phyloP scores from a whole-genome alignment of 2,329 filamentous ascomycete genomes.

The Fusarium aywerte region DNA sequence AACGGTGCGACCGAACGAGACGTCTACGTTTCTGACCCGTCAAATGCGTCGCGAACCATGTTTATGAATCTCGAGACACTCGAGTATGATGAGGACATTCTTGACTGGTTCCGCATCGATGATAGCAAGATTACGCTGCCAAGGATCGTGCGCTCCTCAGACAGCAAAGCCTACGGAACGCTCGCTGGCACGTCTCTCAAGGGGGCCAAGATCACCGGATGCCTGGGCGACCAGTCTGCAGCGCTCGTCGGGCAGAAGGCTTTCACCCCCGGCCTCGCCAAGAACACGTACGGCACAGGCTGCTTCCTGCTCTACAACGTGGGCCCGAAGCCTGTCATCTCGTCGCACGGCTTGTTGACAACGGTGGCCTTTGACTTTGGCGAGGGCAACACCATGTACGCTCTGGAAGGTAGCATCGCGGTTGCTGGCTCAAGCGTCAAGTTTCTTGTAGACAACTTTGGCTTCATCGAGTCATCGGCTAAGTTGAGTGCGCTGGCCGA shows the following conservation, averaged over 20 bases:
- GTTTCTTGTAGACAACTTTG: conserved; percentile 69
- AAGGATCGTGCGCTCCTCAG: conserved; percentile 80
- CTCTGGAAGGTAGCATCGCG: conserved; percentile 80
- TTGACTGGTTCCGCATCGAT: conserved; percentile 81
- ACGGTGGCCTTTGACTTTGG: conserved; percentile 84
- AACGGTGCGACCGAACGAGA: conserved; percentile 75
- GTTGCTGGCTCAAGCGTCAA: conserved; percentile 82
- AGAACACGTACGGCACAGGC: conserved; percentile 88
- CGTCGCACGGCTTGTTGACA: conserved; percentile 77
- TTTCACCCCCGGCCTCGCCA: conserved; percentile 79
- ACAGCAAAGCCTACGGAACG: conserved; percentile 73
- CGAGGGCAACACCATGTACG: conserved; percentile 73
- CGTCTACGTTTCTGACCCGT: conserved; percentile 79
- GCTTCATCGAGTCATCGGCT: conserved; percentile 62
- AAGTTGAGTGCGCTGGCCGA: conserved; percentile 60
- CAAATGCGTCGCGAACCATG: conserved; percentile 85
- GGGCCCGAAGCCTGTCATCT: conserved; percentile 81
- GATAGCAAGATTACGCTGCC: conserved; percentile 75
- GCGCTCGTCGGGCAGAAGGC: conserved; percentile 83
- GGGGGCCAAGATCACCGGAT: conserved; percentile 78
- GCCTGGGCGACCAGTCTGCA: conserved; percentile 83
- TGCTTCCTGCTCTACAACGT: conserved; percentile 89
- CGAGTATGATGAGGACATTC: conserved; percentile 76
- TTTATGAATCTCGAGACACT: conserved; percentile 84
- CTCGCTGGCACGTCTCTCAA: conserved; percentile 70